Conservation (phyloP, 805 yeast species). For the Candida succiphila region DNA sequence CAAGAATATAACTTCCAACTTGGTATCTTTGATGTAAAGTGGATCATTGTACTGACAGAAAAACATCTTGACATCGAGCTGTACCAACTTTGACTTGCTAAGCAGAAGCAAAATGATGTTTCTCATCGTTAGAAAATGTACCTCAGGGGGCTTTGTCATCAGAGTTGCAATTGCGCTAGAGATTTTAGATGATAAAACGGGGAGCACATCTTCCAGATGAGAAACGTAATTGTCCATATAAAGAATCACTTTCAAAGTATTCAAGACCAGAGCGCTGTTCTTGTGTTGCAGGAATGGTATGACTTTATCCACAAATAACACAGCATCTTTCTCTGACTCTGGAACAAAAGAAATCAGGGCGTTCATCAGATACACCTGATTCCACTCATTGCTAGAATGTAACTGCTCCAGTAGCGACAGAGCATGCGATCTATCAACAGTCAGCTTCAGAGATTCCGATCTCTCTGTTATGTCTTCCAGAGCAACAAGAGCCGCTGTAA, state of each 20-base stretch:
- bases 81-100: conserved; percentile 48
- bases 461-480: conserved; percentile 55
- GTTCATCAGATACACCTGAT: conserved; percentile 56
- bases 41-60: conserved; percentile 83
- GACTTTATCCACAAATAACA: conserved; percentile 49
- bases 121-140: conserved; percentile 73
- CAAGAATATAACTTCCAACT: conserved; percentile 75
- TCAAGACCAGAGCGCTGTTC: conserved; percentile 72
- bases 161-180: conserved; percentile 63
- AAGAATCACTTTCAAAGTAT: conserved; percentile 60
- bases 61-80: conserved; percentile 67
- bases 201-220: conserved; percentile 43
- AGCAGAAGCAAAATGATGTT: conserved; percentile 69
- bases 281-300: conserved; percentile 71
- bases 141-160: conserved; percentile 68
- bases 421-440: conserved; percentile 42
- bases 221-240: conserved; percentile 67
- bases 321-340: conserved; percentile 53
- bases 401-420: conserved; percentile 28
- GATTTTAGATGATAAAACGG: conserved; percentile 43
- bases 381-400: conserved; percentile 56
- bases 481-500: conserved; percentile 64
- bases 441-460: conserved; percentile 36
- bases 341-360: conserved; percentile 67
- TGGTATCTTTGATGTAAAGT: conserved; percentile 80